Evolutionary conservation across 2,329 filamentous ascomycete species (phyloP).

Genomic region (Penicillium sumatraense): DNA sequence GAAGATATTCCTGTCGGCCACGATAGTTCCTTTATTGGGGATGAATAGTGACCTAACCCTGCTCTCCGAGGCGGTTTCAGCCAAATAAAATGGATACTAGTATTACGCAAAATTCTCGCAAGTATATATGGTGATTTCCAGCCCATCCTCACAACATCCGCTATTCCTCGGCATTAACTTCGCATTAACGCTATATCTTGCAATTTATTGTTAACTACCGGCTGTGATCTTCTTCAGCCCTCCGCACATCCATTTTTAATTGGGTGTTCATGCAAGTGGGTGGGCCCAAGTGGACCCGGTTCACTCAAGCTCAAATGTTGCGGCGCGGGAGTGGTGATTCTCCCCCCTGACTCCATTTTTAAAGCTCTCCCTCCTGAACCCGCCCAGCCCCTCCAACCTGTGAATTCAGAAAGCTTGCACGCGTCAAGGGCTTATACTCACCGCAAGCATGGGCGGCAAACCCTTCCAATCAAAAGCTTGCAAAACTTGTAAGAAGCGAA

Average conservation of each 20-base stretch:
- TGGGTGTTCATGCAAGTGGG: not conserved
- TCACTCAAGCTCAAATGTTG: not conserved
- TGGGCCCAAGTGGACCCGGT: not conserved
- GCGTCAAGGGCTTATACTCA: slow-evolving; percentile 27
- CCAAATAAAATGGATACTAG: no score
- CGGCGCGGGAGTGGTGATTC: slow-evolving; percentile 21
- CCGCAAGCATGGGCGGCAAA: slow-evolving; percentile 15
- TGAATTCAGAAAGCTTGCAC: not conserved
- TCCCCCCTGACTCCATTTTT: not conserved
- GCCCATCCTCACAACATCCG: no score
- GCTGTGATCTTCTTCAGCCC: not conserved
- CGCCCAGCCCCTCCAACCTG: slow-evolving; percentile 44
- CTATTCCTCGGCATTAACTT: no score
- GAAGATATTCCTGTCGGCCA: no score
- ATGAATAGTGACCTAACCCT: no score
- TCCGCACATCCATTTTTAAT: not conserved
- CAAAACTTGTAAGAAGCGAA: slow-evolving; percentile 4
- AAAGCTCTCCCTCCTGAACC: not conserved
- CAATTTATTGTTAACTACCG: no score
- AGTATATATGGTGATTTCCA: no score
- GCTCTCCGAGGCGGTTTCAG: no score
- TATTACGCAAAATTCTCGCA: no score
- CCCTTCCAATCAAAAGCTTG: slow-evolving; percentile 9
- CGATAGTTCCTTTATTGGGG: no score
- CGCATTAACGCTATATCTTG: no score